A percentile compares a stretch with the other conserved stretches of the same genome.
Conservation (phyloP, 768 basidiomycete genomes). For the Suillus sp. region DNA sequence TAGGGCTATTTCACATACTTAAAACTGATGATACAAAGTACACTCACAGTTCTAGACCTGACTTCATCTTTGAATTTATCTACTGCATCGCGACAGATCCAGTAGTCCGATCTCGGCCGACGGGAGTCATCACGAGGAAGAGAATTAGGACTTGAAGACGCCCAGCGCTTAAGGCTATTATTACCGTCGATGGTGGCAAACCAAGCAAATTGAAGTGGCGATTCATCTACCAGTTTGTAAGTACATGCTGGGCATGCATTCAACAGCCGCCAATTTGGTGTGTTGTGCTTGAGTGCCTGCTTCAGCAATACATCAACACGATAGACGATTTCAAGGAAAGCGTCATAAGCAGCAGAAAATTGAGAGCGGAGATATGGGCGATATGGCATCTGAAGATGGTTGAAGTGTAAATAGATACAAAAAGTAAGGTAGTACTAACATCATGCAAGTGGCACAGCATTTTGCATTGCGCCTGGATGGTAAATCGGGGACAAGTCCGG, state of each 20-base stretch:
- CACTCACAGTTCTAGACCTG: background rate
- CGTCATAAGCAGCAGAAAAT: conserved; percentile 14
- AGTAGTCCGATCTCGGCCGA: background rate
- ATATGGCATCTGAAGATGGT: conserved; percentile 2
- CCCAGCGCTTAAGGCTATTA: conserved; percentile 4
- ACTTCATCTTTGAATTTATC: conserved; percentile 12
- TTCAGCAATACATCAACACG: conserved; percentile 1
- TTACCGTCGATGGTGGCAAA: conserved; percentile 11
- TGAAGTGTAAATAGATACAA: background rate
- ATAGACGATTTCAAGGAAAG: conserved; percentile 12
- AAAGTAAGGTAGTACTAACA: too few species aligned
- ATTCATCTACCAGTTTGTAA: conserved; percentile 13
- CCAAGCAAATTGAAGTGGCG: conserved; percentile 2
- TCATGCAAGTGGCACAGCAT: too few species aligned
- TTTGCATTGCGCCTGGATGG: too few species aligned
- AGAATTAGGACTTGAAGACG: background rate
- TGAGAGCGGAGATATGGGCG: background rate
- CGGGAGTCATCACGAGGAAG: background rate
- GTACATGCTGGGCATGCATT: conserved; percentile 16
- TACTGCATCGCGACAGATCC: background rate
- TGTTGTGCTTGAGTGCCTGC: conserved; percentile 8
- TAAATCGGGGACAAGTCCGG: too few species aligned
- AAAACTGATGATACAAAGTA: background rate
- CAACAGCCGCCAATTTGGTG: conserved; percentile 16
- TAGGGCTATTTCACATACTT: too few species aligned